Evolutionary conservation across 2,329 filamentous ascomycete species (phyloP), one percentile per base, ranked within the genome.

Genomic region (Fusarium albosuccineum): DNA sequence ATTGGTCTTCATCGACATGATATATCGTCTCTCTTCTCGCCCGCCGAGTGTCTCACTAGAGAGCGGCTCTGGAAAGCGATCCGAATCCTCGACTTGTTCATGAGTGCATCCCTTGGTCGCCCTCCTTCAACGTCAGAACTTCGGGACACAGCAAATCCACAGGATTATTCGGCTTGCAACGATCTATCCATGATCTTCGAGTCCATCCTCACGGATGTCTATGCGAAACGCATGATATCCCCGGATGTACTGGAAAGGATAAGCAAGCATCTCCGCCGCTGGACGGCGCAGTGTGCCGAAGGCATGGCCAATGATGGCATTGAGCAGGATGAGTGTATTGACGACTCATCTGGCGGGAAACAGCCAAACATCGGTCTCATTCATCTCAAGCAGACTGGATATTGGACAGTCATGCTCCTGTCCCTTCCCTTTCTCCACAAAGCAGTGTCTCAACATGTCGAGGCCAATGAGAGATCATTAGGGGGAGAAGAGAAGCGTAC

Each of bases 101-200:
- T 79, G 65, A 75, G 73, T 30, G 73, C 76, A 7, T 77, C 75
- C 0, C 60, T 79, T 0, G 77, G 77, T 0, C 73, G 77, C 0
- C 76, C 77, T 3, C 73, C 75, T 0, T 75, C 76, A 0, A 79
- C 77, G 0, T 70, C 71, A 1, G 77, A 79, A 41, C 60, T 73
- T 5, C 49, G 71, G 8, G 71, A 73, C n/a, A 73, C 71, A 2
- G 56, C 40, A 51, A 73, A 17, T 30, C 68, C 67, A 14, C 36
- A 70, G 22, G 40, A 72, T 57, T 52, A 79, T 68, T 48, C 68
- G 7, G 46, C 76, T 59, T 68, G 74, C 50, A 72, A 74, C 9
- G 77, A 79, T 9, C 66, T 81, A 1, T 81, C 75, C 17, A 65
- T 70, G 58, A 80, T 81, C 6, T 76, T 80, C 9, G 78, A 81